Percentiles rank a stretch among this genome's conserved stretches.
Evolutionary conservation across 192 early-diverging fungal species (phyloP).

Genomic region (Coemansia sp.): DNA sequence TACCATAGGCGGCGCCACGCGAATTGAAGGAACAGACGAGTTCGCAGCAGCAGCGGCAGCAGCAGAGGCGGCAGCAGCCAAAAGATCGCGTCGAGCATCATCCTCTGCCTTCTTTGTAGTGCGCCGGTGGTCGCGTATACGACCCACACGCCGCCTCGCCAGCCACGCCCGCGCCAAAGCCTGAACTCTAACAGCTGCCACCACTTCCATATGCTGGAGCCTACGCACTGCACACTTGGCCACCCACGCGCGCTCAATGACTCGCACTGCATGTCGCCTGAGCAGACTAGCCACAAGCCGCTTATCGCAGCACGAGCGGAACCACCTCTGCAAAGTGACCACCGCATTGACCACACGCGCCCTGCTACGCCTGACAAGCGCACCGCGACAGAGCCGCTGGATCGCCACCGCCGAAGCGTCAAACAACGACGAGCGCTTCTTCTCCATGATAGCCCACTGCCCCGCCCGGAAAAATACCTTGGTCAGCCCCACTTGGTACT

Average conservation of each 20-base stretch:
- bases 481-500: conserved; percentile 91
- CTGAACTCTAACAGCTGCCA: conserved; percentile 1
- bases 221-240: conserved; percentile 5
- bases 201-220: background rate
- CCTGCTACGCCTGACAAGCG: conserved; percentile 62
- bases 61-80: background rate
- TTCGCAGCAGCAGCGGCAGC: background rate
- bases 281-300: conserved; percentile 1
- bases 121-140: conserved; percentile 14
- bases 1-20: background rate
- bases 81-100: background rate
- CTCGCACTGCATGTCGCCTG: conserved; percentile 24
- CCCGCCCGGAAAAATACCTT: conserved; percentile 99
- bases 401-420: conserved; percentile 74
- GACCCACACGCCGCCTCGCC: conserved; percentile 9
- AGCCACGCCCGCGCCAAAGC: conserved; percentile 22
- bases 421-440: conserved; percentile 80
- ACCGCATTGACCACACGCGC: conserved; percentile 46
- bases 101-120: background rate
- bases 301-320: conserved; percentile 23
- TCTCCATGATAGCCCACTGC: conserved; percentile 70
- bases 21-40: background rate
- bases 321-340: conserved; percentile 30
- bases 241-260: conserved; percentile 32
- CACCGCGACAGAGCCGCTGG: conserved; percentile 73